Base-by-base conservation (phyloP, 1,284 basidiomycete species). In the Ceratorhiza oryzae-sativae region DNA sequence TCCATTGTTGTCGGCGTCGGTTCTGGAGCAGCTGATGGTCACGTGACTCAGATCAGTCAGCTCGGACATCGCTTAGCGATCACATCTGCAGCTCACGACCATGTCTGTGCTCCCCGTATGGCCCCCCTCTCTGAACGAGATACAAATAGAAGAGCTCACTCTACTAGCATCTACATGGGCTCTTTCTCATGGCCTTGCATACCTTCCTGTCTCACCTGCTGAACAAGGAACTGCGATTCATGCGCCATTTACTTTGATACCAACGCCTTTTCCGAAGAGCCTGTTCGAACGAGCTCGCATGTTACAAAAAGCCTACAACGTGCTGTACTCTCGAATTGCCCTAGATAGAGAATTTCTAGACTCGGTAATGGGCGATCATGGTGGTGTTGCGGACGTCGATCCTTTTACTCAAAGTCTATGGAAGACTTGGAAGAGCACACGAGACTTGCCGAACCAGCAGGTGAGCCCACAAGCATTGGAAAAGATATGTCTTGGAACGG, bases 181-280 rank as follows among this genome's bases (percentile, higher is more conserved):
- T 9, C 79, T 87, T 56, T 77, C 82, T 0, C 81, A 84, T 75
- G 85, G 85, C 20, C 81, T 87, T 73, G 82, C 85, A 58, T 83
- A 84, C 1, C 82, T 84, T 3, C 75, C 79, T 48, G 36, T 73
- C 18, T 76, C 79, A 2, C 74, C 78, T 9, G 74, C 76, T 42
- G 65, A 48, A 12, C 36, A 48, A 48, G 55, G 46, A 23, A 86
- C 88, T 5, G 90, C 89, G 0, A 93, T 96, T 75, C 93, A 97
- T 78, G 95, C 95, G 0, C 96, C 97, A 0, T 83, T 97, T 77
- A 87, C 94, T 0, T 85, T 98, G 61, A 86, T 97, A 75, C 96
- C 96, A 0, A 88, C 94, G 0, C 94, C 95, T 0, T 89, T 98
- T 75, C 96, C 97, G 0, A 85, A 90, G 18, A 65, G 78, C 0